Percentiles rank a stretch among this genome's conserved stretches.
Evolutionary conservation across 306 rosid species (phyloP).

Genomic region (Gleditsia sinensis): DNA sequence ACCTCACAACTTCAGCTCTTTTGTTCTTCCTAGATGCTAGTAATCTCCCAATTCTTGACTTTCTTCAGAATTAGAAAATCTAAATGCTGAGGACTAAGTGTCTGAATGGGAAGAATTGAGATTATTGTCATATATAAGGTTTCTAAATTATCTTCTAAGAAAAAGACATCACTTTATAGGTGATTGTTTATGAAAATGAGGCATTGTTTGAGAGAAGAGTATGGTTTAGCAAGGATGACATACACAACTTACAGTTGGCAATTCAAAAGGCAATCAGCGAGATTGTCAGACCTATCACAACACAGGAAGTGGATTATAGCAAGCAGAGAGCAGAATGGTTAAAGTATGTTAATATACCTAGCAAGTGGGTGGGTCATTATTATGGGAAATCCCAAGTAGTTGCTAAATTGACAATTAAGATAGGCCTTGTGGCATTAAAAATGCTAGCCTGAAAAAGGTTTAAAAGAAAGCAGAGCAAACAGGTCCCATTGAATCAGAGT

Average conservation of each 20-base stretch:
- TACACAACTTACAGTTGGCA: not conserved
- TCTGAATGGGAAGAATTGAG: too few relatives aligned
- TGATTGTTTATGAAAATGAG: too few relatives aligned
- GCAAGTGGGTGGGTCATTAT: not conserved
- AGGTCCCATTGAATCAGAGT: too few relatives aligned
- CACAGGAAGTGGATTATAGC: not conserved
- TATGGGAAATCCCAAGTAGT: constrained; percentile 3
- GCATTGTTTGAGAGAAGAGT: not conserved
- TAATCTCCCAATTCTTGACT: not conserved
- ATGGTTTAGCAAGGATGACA: not conserved
- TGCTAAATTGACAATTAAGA: constrained; percentile 5
- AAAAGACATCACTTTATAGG: too few relatives aligned
- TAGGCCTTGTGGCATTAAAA: too few relatives aligned
- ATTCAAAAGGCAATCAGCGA: not conserved
- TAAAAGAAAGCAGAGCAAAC: too few relatives aligned
- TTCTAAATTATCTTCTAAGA: too few relatives aligned
- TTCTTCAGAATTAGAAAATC: not conserved
- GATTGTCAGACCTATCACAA: not conserved
- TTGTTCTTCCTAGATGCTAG: not conserved
- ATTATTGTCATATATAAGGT: too few relatives aligned
- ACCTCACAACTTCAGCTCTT: not conserved
- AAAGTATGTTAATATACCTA: not conserved
- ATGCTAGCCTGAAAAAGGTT: too few relatives aligned
- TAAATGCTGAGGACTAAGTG: too few relatives aligned
- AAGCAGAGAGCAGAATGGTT: not conserved